phyloP scores from a whole-genome alignment of 306 rosid genomes.

The Pueraria montana region DNA sequence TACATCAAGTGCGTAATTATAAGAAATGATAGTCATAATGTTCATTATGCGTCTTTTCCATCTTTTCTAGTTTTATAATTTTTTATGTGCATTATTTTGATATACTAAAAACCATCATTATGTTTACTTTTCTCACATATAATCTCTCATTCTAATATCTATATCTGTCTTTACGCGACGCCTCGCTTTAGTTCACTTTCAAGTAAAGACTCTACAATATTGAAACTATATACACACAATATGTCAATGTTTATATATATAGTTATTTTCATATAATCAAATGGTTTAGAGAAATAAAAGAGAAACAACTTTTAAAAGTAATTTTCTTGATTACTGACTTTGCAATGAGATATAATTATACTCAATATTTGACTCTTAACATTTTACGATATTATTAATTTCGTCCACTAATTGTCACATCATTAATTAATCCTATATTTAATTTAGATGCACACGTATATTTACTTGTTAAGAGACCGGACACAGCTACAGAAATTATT shows the following conservation, averaged over 20 bases:
- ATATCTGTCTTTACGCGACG: constrained; percentile 35
- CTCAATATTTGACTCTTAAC: not conserved
- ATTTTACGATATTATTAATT: not conserved
- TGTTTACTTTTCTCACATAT: constrained; percentile 26
- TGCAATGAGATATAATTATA: not conserved
- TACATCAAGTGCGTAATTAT: constrained; percentile 38
- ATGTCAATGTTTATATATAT: not conserved
- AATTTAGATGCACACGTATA: not conserved
- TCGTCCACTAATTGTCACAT: not conserved
- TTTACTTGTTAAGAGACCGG: not conserved
- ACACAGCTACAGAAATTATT: not conserved
- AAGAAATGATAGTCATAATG: constrained; percentile 30
- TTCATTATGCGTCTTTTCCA: not conserved
- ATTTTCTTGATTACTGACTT: not conserved
- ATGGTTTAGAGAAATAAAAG: not conserved
- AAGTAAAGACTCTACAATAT: constrained; percentile 41
- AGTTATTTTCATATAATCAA: not conserved
- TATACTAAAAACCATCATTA: not conserved
- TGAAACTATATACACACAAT: constrained; percentile 4
- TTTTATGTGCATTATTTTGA: not conserved
- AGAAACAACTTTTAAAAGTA: not conserved
- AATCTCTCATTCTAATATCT: constrained; percentile 16
- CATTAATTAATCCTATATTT: not conserved
- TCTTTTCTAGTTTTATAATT: constrained; percentile 29
- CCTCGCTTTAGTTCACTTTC: constrained; percentile 49